Base-by-base conservation (phyloP, 1,139 yeast genomes). In the Yamadazyma aaseri region DNA sequence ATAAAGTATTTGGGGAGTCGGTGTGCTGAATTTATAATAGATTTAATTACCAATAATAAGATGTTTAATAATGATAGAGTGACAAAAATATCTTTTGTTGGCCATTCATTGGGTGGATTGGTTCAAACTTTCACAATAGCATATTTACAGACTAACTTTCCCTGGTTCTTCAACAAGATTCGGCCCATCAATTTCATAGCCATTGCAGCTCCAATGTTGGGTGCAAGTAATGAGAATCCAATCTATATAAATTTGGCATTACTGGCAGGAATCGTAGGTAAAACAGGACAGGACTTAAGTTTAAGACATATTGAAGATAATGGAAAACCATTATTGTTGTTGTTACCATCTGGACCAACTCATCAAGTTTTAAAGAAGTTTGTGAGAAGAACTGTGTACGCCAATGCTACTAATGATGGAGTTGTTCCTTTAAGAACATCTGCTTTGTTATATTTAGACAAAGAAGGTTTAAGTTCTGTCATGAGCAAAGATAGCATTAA, bases 381-480 rank as follows among this genome's bases (percentile, higher is more conserved):
- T 55, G 63, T 63, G 32, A 68, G 84, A 38, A 66, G 97, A 45
- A 85, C 94, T 0, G 67, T 84, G 1, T 83, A 86, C 51, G 90
- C 94, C 2, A 86, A 86, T 51, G 79, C 82, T 1, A 66, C 81
- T n/a, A 79, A 85, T 51, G 96, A 86, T 56, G 98, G 97, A 0
- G 89, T 92, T 36, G 98, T 92, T 0, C 97, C 98, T 0, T 63
- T 92, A 30, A 67, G 97, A 36, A 89, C 98, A 0, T 79, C 96
- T 0, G 84, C 96, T 0, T 60, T 92, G 36, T 60, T 90, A 17
- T 92, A 80, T 50, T 58, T 92, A 12, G 96, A 76, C 46, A 64
- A 67, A 40, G 58, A 60, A 34, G 73, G 67, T 0, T 44, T 70
- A n/a, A 42, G 51, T 34, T 44, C 76, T 73, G 56, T 86, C 77